Evolutionary conservation across 75 land plant genomes (phyloP), one percentile per base, ranked within the genome.

Genomic region (Isoetes taiwanensis): DNA sequence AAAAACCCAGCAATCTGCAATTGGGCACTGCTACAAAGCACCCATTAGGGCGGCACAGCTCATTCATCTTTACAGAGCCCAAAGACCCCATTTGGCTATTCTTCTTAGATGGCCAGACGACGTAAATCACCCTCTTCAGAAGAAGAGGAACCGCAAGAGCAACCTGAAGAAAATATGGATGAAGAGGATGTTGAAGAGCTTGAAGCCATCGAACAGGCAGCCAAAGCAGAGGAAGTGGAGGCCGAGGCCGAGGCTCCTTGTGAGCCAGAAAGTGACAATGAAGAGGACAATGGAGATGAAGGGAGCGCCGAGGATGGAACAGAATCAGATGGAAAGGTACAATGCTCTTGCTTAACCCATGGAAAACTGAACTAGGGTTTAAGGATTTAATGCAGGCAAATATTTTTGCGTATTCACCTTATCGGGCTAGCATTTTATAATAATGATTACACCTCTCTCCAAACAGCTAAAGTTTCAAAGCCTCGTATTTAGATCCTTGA

Each of bases 91-190:
- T n/a, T n/a, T n/a, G n/a, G n/a, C n/a, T n/a, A n/a, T n/a, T n/a
- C n/a, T n/a, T n/a, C n/a, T n/a, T n/a, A n/a, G n/a, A 46, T 46
- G 50, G 50, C 50, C 21, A 6, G 50, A 23, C 50, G 50, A 16
- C 6, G 50, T 19, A 46, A 46, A 46, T 46, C 50, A 19, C 50
- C 50, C n/a, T 46, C 50, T 6, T 23, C 50, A 3, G 50, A 46
- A 23, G 50, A 46, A 23, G 50, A 46, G n/a, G 50, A 46, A 23
- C 21, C 5, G 50, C 12, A 6, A 46, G 16, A 8, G n/a, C 12
- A 46, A 23, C 12, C 4, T 6, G 38, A 9, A 14, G 11, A 9
- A 37, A 16, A 46, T 6, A 16, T 19, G 5, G 50, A 46, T n/a
- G 50, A 46, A n/a, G 50, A 46, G 50, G 50, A 46, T 19, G 16